Evolutionary conservation across 176 grass and related monocot genomes (phyloP).

Genomic region (Luzula sylvatica): DNA sequence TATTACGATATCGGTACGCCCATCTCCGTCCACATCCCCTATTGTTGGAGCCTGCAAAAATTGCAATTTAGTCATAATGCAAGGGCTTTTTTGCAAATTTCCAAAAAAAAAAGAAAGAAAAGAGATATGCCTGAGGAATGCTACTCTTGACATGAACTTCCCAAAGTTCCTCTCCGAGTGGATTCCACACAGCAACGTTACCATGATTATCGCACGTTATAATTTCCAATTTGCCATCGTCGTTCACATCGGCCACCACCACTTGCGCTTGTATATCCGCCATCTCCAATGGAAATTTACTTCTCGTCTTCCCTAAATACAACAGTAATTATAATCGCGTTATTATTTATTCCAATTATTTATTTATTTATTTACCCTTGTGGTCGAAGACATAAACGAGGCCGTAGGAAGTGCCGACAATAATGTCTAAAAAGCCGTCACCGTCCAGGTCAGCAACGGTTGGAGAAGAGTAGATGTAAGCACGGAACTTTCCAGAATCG

Average conservation of each 20-base stretch:
- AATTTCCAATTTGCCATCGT: slow-evolving; percentile 97
- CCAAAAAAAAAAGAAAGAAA: neutral
- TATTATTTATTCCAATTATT: no score
- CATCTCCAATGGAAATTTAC: slow-evolving; percentile 92
- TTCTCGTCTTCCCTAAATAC: slow-evolving; percentile 48
- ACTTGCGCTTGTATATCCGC: slow-evolving; percentile 83
- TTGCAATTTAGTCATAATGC: neutral
- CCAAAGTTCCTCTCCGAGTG: slow-evolving; percentile 90
- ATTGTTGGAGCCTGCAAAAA: slow-evolving; percentile 60
- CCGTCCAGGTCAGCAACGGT: slow-evolving; percentile 96
- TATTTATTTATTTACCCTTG: slow-evolving; percentile 31
- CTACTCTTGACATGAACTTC: slow-evolving; percentile 89
- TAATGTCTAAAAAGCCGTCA: slow-evolving; percentile 91
- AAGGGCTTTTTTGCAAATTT: neutral
- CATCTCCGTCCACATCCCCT: slow-evolving; percentile 91
- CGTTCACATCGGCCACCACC: slow-evolving; percentile 83
- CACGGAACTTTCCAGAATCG: slow-evolving; percentile 51
- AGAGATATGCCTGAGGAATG: slow-evolving; percentile 61
- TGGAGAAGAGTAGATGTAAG: slow-evolving; percentile 78
- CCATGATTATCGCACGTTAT: slow-evolving; percentile 81
- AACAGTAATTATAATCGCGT: slow-evolving; percentile 2
- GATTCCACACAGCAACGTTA: slow-evolving; percentile 91
- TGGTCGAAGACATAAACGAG: slow-evolving; percentile 92
- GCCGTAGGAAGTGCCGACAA: slow-evolving; percentile 85
- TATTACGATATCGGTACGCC: slow-evolving; percentile 65